These are phyloP conservation scores for Cyberlindnera xylosilytica DNA, from an alignment of 805 yeast genomes.

Conservation along the genomic window DNA sequence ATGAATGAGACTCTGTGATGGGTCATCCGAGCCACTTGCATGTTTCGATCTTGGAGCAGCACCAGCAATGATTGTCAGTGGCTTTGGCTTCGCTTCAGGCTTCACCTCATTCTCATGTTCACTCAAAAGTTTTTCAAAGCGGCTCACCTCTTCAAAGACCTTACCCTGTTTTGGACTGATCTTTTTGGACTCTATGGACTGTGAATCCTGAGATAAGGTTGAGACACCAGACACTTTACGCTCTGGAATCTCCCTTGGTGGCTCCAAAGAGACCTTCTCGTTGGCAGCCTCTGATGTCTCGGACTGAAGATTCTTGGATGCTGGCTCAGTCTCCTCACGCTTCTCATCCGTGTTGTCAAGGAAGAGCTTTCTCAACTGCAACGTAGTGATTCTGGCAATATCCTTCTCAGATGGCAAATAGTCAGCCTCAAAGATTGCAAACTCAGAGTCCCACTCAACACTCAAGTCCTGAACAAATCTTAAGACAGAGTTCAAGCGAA, in stretches of 20 bases:
- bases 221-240: constrained; percentile 5
- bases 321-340: constrained; percentile 22
- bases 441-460: constrained; percentile 83
- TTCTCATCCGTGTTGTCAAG: constrained; percentile 43
- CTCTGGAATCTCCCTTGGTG: constrained; percentile 3
- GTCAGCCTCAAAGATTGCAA: constrained; percentile 70
- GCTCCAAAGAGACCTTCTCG: constrained; percentile 17
- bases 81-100: constrained; percentile 6
- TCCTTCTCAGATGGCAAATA: constrained; percentile 92
- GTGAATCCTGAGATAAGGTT: constrained; percentile 3
- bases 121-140: constrained; percentile 29
- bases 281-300: too few species aligned
- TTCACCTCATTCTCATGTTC: constrained; percentile 17
- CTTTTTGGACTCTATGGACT: constrained; percentile 1
- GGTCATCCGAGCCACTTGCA: constrained; percentile 7
- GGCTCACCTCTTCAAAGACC: constrained; percentile 29
- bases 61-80: too few species aligned
- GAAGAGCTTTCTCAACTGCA: constrained; percentile 75
- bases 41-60: constrained; percentile 8
- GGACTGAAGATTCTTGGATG: too few species aligned
- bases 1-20: too few species aligned
- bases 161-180: constrained; percentile 25
- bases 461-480: constrained; percentile 77
- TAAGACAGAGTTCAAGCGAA: constrained; percentile 66
- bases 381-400: constrained; percentile 84